Base-by-base conservation (phyloP, 257 asterid genomes). In the Plantago ovata region DNA sequence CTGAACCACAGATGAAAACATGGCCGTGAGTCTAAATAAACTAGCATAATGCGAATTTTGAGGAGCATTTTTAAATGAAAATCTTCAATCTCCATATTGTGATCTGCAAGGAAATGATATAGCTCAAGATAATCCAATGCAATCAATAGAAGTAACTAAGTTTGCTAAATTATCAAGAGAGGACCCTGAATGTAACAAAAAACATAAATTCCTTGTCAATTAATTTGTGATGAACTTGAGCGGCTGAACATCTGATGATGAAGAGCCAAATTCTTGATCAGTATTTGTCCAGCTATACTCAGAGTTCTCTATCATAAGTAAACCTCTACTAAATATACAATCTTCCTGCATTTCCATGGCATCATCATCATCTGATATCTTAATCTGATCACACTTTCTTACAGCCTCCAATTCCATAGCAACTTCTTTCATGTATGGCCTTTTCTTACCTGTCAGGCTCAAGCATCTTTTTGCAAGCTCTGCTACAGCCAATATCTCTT, bases 381-480 rank as follows among this genome's bases (percentile, higher is more conserved):
- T n/a, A n/a, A n/a, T n/a, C 24, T 47, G 53, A 18, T 47, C 53
- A 22, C 24, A 47, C 41, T 28, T 58, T 56, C 53, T 50, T n/a
- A 64, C 38, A 45, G 21, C 12, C 59, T 64, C 75, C 57, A 70
- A 61, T 23, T 64, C 75, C 54, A 53, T 64, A 3, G 63, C 70
- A 7, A 70, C 75, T 63, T 63, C 62, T 58, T 58, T 69, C 75
- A 69, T 63, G 18, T 58, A 48, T n/a, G 70, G 75, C 44, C 70
- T 59, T 20, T 57, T 57, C 60, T 58, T 69, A 15, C 75, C 69
- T 38, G 62, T 64, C 65, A 63, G 57, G 41, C 46, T 24, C 54
- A 69, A 44, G 58, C 75, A 63, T 12, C 65, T 47, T 15, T 50
- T 53, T 13, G 69, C 75, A 62, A 69, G 65, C 22, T 13, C 21